Base-by-base conservation (phyloP, 2,329 filamentous ascomycete genomes). In the Aspergillus piperis region DNA sequence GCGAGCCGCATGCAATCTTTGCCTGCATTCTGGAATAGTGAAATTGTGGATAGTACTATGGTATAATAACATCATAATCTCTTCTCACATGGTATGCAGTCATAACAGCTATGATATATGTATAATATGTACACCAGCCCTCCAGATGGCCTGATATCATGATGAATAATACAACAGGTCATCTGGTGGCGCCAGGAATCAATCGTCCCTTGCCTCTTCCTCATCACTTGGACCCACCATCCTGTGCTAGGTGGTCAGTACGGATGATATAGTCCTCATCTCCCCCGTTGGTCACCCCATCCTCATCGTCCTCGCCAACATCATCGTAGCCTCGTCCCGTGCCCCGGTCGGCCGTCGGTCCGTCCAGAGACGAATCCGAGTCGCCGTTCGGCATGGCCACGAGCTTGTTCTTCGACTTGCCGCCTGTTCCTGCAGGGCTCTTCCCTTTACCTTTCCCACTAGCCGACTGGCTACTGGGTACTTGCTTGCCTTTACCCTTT, bases 221-320 rank as follows among this genome's bases (percentile, higher is more conserved):
- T 30, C 8, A 13, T 30, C 25, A 66, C 30, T 58, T 48, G n/a
- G 58, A 60, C 19, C 56, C 55, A 47, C 61, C 61, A 6, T 60
- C 27, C 38, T 51, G 57, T 8, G 64, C 61, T 21, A 77, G 59
- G 64, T 77, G 75, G 48, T 77, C 75, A 2, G 75, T 78, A n/a
- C 70, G 69, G 23, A 78, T 66, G 48, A 77, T 64, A 60, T 78
- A 77, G 38, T 78, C 75, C 58, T 77, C 74, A 41, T 76, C 73
- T 3, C 71, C 71, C 38, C 68, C 72, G 32, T 67, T 70, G 2
- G 65, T 68, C n/a, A 62, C 62, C 11, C 59, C 65, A 47, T 66
- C 66, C 47, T 69, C 61, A 17, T 69, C 68, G 25, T 73, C 70
- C 49, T 70, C 72, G 0, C 60, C 65, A 38, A 64, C 59, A 62